These are phyloP conservation scores for Colletotrichum sublineola DNA, from an alignment of 2,329 filamentous ascomycete genomes.

Conservation along the genomic window DNA sequence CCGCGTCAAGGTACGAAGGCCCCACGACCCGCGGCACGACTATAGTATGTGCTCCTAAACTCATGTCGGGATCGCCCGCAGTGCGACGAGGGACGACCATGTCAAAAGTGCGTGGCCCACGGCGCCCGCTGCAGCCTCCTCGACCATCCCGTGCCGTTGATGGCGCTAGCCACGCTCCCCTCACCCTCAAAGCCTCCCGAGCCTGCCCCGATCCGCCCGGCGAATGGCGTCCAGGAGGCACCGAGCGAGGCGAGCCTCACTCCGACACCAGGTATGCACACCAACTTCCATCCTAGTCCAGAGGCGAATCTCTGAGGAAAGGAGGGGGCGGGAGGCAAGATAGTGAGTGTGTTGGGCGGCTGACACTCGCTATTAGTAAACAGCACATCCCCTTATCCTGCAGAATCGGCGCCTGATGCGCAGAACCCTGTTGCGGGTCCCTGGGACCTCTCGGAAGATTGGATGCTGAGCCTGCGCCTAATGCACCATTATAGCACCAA, in stretches of 20 bases:
- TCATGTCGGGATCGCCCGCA: not conserved
- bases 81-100: constrained; percentile 53
- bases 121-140: constrained; percentile 50
- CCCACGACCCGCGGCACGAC: not conserved
- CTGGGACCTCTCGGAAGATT: constrained; percentile 45
- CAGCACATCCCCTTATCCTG: constrained; percentile 26
- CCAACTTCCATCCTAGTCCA: not conserved
- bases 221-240: not conserved
- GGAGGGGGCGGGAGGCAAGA: too few species aligned
- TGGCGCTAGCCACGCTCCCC: constrained; percentile 9
- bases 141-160: constrained; percentile 10
- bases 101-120: constrained; percentile 53
- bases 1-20: constrained; percentile 47
- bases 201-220: not conserved
- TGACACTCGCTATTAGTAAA: constrained; percentile 6
- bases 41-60: not conserved
- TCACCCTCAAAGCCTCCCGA: constrained; percentile 24
- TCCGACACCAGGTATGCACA: constrained; percentile 32
- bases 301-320: not conserved
- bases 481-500: constrained; percentile 53
- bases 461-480: constrained; percentile 53
- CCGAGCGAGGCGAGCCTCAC: constrained; percentile 29
- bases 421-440: constrained; percentile 22
- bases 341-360: not conserved
- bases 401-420: not conserved